These are phyloP conservation scores for Rhodotorula sp. DNA, from an alignment of 1,284 basidiomycete species.

Conservation along the genomic window DNA sequence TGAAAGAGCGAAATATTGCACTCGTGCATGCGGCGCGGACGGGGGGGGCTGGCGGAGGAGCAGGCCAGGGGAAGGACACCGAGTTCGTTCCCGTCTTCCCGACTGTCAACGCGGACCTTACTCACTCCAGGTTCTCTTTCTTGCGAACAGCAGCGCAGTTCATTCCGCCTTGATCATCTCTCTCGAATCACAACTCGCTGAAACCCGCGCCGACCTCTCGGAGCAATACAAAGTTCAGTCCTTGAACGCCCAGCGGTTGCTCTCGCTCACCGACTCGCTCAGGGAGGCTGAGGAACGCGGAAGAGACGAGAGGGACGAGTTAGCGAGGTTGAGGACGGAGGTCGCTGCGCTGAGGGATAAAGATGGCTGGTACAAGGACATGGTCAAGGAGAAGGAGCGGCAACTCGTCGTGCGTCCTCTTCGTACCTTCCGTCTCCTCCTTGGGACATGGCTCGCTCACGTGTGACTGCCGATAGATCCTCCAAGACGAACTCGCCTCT, in stretches of 20 bases:
- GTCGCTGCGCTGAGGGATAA: constrained; percentile 66
- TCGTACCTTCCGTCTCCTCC: no score
- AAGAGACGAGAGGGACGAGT: constrained; percentile 70
- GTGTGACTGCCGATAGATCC: constrained; percentile 58
- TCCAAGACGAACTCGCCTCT: constrained; percentile 91
- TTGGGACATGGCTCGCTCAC: not conserved
- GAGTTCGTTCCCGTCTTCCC: constrained; percentile 57
- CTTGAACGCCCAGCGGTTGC: constrained; percentile 86
- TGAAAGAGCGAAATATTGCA: constrained; percentile 84
- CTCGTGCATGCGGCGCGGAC: constrained; percentile 59
- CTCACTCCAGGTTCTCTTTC: not conserved
- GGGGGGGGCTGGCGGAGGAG: not conserved
- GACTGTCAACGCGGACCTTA: not conserved
- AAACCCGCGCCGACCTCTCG: constrained; percentile 82
- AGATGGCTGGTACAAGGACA: constrained; percentile 76
- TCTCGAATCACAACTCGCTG: constrained; percentile 87
- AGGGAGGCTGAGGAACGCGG: constrained; percentile 84
- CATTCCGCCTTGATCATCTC: constrained; percentile 82
- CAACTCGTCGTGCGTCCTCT: constrained; percentile 42
- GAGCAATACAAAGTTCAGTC: constrained; percentile 89
- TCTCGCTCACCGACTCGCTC: constrained; percentile 89
- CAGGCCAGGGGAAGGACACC: constrained; percentile 51
- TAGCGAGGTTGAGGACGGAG: constrained; percentile 70
- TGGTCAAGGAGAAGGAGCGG: constrained; percentile 79
- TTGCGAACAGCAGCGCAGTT: constrained; percentile 61